A percentile compares a stretch with the other conserved stretches of the same genome.
phyloP scores from a whole-genome alignment of 495 filamentous ascomycete genomes.

The Penicillium tannophilum region DNA sequence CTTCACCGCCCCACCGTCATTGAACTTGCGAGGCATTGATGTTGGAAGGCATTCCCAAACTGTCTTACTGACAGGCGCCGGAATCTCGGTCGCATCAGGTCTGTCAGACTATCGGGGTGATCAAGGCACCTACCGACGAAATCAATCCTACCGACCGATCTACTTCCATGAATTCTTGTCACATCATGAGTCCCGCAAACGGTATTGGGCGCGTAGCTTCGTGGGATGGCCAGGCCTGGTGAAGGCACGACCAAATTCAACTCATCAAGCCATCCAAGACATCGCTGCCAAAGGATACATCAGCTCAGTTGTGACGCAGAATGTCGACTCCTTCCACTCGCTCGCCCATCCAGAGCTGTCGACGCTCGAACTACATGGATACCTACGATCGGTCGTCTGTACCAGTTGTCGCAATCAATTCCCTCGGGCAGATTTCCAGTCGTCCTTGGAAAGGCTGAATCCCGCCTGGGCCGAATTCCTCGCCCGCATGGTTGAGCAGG shows the following conservation, averaged over 20 bases:
- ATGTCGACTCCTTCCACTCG: constrained; percentile 93
- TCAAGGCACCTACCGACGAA: constrained; percentile 89
- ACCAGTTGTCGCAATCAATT: constrained; percentile 72
- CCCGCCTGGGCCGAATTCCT: constrained; percentile 85
- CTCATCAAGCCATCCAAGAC: constrained; percentile 73
- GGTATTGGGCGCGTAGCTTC: constrained; percentile 96
- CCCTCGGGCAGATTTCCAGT: constrained; percentile 72
- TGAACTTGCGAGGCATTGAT: constrained; percentile 48
- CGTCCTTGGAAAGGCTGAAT: constrained; percentile 74
- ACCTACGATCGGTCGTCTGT: constrained; percentile 78
- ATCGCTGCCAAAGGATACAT: constrained; percentile 72
- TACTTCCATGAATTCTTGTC: constrained; percentile 87
- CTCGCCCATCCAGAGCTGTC: constrained; percentile 71
- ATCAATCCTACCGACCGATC: constrained; percentile 85
- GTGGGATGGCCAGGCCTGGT: constrained; percentile 84
- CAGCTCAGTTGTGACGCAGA: constrained; percentile 84
- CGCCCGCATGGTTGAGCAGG: constrained; percentile 64
- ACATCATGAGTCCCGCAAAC: constrained; percentile 83
- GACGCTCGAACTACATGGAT: constrained; percentile 89
- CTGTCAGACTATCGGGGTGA: constrained; percentile 90
- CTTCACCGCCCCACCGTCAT: constrained; percentile 59
- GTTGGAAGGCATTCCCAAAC: constrained; percentile 53
- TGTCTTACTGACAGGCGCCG: constrained; percentile 88
- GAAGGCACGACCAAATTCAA: constrained; percentile 75
- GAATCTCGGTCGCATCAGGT: constrained; percentile 90